These are phyloP conservation scores for Tuber melanosporum DNA, from an alignment of 495 filamentous ascomycete species.

Conservation along the genomic window DNA sequence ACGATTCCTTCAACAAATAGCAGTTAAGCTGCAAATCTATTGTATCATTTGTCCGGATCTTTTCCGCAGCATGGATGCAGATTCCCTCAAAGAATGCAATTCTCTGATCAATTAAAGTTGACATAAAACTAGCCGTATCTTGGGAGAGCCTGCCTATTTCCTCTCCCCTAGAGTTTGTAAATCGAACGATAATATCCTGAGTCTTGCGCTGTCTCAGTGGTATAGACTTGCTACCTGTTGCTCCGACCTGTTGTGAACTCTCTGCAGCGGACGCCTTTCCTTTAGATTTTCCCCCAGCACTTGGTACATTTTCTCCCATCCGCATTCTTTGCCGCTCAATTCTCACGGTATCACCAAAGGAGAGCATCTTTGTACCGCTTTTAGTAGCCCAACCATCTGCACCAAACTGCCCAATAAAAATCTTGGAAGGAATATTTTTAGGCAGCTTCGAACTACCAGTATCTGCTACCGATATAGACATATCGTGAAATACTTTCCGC, in stretches of 20 bases:
- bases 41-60: conserved; percentile 81
- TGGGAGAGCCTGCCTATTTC: conserved; percentile 86
- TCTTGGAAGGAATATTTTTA: conserved; percentile 51
- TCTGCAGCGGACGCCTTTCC: conserved; percentile 41
- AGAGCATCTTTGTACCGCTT: conserved; percentile 66
- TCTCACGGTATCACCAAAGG: conserved; percentile 67
- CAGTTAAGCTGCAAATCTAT: conserved; percentile 80
- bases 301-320: conserved; percentile 45
- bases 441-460: conserved; percentile 5
- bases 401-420: conserved; percentile 90
- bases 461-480: neutral
- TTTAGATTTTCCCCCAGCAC: conserved; percentile 50
- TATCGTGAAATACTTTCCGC: conserved; percentile 16
- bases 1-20: conserved; percentile 66
- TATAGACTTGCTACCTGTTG: conserved; percentile 41
- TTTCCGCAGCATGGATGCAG: conserved; percentile 85
- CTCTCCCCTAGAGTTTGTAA: conserved; percentile 70
- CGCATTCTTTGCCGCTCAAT: conserved; percentile 82
- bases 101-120: conserved; percentile 83
- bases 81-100: conserved; percentile 79
- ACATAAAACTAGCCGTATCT: conserved; percentile 90
- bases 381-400: conserved; percentile 88
- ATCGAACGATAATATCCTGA: conserved; percentile 85
- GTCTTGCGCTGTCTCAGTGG: conserved; percentile 50
- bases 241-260: conserved; percentile 22